These are phyloP conservation scores for Arthrobotrys sphaeroides DNA, from an alignment of 2,329 filamentous ascomycete species.

Conservation along the genomic window DNA sequence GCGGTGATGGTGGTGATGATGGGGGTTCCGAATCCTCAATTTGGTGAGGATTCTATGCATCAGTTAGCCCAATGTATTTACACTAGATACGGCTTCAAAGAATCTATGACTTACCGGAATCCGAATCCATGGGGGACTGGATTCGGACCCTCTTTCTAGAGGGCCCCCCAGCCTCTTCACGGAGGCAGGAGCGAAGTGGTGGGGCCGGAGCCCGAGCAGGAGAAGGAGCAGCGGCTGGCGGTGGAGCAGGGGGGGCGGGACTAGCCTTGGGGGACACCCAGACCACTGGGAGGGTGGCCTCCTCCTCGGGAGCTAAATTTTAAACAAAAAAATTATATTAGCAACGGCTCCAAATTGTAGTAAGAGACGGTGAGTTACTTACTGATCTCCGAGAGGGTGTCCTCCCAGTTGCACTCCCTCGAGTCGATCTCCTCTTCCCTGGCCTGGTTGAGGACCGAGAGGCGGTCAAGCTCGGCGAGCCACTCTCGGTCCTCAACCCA, in stretches of 20 bases:
- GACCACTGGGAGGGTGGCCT: neutral
- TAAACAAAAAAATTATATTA: neutral
- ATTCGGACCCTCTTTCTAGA: too few relatives aligned
- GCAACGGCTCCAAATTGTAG: neutral
- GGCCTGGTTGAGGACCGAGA: neutral
- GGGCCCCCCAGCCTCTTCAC: too few relatives aligned
- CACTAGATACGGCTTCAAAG: too few relatives aligned
- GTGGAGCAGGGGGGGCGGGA: neutral
- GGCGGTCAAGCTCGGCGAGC: neutral
- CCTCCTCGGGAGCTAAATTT: neutral
- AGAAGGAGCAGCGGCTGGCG: too few relatives aligned
- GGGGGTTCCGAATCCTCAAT: too few relatives aligned
- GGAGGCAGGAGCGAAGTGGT: too few relatives aligned
- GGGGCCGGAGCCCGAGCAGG: too few relatives aligned
- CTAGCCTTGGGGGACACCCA: neutral
- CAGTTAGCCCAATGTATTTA: too few relatives aligned
- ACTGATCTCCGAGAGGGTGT: neutral
- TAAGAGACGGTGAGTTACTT: neutral
- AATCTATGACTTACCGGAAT: too few relatives aligned
- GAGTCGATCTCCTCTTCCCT: neutral
- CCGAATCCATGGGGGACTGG: too few relatives aligned
- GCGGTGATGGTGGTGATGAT: too few relatives aligned
- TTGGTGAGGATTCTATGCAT: too few relatives aligned
- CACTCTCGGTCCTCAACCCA: neutral
- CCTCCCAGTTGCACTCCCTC: neutral